phyloP scores from a whole-genome alignment of 768 basidiomycete species.

The Gloeopeniophorella convolvens region DNA sequence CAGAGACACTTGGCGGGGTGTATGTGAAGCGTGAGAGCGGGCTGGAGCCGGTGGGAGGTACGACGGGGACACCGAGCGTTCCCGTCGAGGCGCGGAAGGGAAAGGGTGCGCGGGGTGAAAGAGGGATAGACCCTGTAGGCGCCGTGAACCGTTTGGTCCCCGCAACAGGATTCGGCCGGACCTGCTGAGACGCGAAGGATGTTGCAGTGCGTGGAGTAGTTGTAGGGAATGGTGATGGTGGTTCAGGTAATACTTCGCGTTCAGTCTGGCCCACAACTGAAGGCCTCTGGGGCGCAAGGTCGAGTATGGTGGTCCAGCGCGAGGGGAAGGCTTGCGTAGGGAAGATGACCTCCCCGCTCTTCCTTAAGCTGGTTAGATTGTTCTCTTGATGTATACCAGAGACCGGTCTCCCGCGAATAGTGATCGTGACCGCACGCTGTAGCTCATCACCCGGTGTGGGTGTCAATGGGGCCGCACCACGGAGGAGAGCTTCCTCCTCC shows the following conservation, averaged over 20 bases:
- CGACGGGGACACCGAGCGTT: conserved; percentile 27
- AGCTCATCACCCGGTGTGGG: conserved; percentile 12
- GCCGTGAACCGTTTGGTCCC: conserved; percentile 50
- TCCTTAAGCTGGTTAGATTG: not conserved
- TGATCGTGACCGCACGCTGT: conserved; percentile 41
- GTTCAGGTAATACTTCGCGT: conserved; percentile 56
- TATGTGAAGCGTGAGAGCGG: conserved; percentile 12
- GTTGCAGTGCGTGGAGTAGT: conserved; percentile 14
- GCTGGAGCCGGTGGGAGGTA: conserved; percentile 4
- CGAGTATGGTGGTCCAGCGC: conserved; percentile 85
- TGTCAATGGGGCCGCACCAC: conserved; percentile 23
- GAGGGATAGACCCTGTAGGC: conserved; percentile 27
- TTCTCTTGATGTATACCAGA: conserved; percentile 18
- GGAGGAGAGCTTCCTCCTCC: conserved; percentile 30
- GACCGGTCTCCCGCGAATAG: conserved; percentile 69
- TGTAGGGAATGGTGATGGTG: conserved; percentile 71
- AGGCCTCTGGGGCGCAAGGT: conserved; percentile 44
- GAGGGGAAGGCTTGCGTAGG: conserved; percentile 77
- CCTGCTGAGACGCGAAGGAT: conserved; percentile 22
- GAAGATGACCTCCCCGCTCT: conserved; percentile 30
- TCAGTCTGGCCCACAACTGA: conserved; percentile 25
- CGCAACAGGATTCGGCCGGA: conserved; percentile 32
- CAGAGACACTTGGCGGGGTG: conserved; percentile 12
- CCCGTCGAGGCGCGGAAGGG: conserved; percentile 27
- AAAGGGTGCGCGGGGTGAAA: conserved; percentile 25